Percentiles rank a stretch among this genome's conserved stretches.
Conservation (phyloP, 495 filamentous ascomycete genomes). For the Niebla homalea region DNA sequence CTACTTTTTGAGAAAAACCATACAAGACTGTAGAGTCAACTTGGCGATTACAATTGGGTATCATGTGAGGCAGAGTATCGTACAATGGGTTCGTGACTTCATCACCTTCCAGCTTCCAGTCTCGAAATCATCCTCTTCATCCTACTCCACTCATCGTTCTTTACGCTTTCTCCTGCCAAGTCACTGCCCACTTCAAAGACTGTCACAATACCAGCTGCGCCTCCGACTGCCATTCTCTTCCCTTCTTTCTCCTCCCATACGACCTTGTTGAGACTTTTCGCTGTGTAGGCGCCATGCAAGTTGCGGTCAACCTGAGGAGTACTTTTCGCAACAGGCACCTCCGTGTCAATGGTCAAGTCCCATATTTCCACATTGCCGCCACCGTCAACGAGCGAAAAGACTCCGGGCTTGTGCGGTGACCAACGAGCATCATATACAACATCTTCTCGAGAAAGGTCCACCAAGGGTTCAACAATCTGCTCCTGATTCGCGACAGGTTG, state of each 20-base stretch:
- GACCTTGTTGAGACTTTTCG: constrained; percentile 77
- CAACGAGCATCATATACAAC: constrained; percentile 91
- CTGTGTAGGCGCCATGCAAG: constrained; percentile 47
- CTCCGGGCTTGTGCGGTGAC: constrained; percentile 81
- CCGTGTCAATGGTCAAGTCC: constrained; percentile 84
- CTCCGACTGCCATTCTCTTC: constrained; percentile 71
- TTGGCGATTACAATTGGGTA: no score
- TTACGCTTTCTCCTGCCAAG: constrained; percentile 64
- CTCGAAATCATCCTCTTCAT: constrained; percentile 75
- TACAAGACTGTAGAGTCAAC: no score
- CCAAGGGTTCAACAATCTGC: constrained; percentile 42
- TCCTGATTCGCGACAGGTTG: constrained; percentile 24
- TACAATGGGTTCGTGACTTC: no score
- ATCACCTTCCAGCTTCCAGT: constrained; percentile 28
- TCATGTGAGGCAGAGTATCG: no score
- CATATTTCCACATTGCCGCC: constrained; percentile 88
- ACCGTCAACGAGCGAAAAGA: constrained; percentile 89
- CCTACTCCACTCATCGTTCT: constrained; percentile 77
- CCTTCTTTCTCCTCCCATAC: constrained; percentile 90
- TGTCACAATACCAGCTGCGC: constrained; percentile 75
- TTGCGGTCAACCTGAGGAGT: constrained; percentile 42
- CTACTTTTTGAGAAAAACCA: no score
- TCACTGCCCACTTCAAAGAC: constrained; percentile 89
- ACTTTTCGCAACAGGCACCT: constrained; percentile 72
- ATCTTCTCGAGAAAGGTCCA: constrained; percentile 86